Evolutionary conservation across 441 rosid species (phyloP).

Genomic region (Croton laevigatus): DNA sequence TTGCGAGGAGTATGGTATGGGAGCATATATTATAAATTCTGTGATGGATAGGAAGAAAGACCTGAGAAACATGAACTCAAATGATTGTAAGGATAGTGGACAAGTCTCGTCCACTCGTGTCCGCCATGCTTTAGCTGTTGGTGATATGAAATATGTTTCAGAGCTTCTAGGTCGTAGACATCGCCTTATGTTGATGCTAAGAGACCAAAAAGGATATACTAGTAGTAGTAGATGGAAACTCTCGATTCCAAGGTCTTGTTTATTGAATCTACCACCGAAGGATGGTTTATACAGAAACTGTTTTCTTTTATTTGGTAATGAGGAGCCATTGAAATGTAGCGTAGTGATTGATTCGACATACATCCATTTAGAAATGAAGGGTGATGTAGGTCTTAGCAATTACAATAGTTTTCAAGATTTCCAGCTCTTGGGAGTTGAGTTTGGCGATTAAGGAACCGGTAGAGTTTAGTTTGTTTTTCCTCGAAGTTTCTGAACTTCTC

Average conservation of each 20-base stretch:
- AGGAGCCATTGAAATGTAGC: slow-evolving; percentile 43
- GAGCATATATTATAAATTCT: slow-evolving; percentile 57
- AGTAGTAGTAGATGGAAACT: slow-evolving; percentile 34
- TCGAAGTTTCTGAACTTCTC: neutral
- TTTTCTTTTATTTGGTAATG: slow-evolving; percentile 40
- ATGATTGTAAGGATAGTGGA: slow-evolving; percentile 65
- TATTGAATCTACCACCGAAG: slow-evolving; percentile 68
- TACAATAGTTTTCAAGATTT: slow-evolving; percentile 30
- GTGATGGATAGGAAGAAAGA: slow-evolving; percentile 79
- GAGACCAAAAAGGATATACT: slow-evolving; percentile 27
- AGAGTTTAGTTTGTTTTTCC: slow-evolving; percentile 1
- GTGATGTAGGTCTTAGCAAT: slow-evolving; percentile 33
- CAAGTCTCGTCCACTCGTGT: slow-evolving; percentile 90
- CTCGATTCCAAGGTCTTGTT: slow-evolving; percentile 52
- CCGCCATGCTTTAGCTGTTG: slow-evolving; percentile 71
- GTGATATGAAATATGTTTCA: slow-evolving; percentile 70
- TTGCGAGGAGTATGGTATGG: slow-evolving; percentile 60
- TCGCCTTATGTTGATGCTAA: slow-evolving; percentile 50
- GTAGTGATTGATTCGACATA: slow-evolving; percentile 51
- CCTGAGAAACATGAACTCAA: slow-evolving; percentile 27
- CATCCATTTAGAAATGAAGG: slow-evolving; percentile 61
- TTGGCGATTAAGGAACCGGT: slow-evolving; percentile 38
- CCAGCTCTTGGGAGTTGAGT: slow-evolving; percentile 60
- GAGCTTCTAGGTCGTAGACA: slow-evolving; percentile 81
- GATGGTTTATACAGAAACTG: slow-evolving; percentile 56